phyloP scores from a whole-genome alignment of 345 rosid species.

The Mercurialis annua region DNA sequence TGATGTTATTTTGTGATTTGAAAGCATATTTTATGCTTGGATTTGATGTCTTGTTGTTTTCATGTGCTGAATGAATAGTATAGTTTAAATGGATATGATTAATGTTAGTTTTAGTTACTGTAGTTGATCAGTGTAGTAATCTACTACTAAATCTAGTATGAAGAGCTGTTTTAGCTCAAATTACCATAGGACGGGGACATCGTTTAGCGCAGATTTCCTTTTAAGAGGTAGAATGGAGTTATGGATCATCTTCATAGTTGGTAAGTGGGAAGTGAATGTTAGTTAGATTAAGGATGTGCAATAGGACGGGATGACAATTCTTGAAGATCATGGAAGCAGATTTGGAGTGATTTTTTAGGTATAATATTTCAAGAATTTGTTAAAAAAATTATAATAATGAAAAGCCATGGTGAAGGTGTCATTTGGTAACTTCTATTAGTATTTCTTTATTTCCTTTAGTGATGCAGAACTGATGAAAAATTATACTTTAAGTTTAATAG shows the following conservation, averaged over 20 bases:
- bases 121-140: no score
- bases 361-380: background rate
- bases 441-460: background rate
- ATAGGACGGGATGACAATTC: no score
- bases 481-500: background rate
- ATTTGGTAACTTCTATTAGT: background rate
- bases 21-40: background rate
- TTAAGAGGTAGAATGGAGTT: background rate
- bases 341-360: no score
- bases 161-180: no score
- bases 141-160: no score
- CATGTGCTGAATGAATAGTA: no score
- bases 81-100: background rate
- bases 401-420: background rate
- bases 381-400: no score
- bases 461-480: background rate
- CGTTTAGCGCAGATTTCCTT: no score
- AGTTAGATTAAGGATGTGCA: no score
- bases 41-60: background rate
- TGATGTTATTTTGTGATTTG: background rate
- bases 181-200: no score
- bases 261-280: background rate
- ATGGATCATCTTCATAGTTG: background rate
- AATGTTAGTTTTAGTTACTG: background rate
- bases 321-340: background rate